phyloP scores from a whole-genome alignment of 257 asterid species.

The Solanum etuberosum region DNA sequence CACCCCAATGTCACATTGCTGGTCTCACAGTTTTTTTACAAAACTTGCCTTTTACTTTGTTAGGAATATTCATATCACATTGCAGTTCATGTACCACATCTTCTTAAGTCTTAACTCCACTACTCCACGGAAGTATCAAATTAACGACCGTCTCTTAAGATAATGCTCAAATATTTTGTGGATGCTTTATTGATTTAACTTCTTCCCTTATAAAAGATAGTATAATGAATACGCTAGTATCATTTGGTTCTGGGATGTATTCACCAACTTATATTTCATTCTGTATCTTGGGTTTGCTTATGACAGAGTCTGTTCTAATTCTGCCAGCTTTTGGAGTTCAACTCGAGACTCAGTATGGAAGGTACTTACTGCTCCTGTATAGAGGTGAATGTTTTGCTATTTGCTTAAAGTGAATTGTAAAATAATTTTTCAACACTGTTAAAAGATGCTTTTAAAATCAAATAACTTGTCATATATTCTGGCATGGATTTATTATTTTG shows the following conservation, averaged over 20 bases:
- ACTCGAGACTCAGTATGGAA: slow-evolving; percentile 73
- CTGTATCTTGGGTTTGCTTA: slow-evolving; percentile 4
- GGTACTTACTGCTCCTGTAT: slow-evolving; percentile 30
- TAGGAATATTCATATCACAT: neutral
- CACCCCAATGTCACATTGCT: neutral
- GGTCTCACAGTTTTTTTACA: neutral
- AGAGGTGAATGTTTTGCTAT: neutral
- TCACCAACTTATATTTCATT: neutral
- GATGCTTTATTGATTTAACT: neutral
- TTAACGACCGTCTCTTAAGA: neutral
- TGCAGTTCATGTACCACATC: neutral
- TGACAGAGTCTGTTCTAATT: slow-evolving; percentile 66
- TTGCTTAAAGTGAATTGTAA: neutral
- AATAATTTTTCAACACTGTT: neutral
- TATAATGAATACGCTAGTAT: neutral
- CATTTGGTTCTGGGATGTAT: neutral
- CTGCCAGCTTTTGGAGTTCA: slow-evolving; percentile 86
- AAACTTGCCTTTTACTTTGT: neutral
- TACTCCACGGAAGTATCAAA: neutral
- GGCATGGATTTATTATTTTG: neutral
- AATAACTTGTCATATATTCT: neutral
- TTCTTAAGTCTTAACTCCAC: neutral
- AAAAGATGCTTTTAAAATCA: neutral
- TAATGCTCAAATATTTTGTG: neutral
- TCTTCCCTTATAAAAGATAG: neutral